phyloP scores from a whole-genome alignment of 768 basidiomycete genomes.

The Hysterangium stoloniferum region DNA sequence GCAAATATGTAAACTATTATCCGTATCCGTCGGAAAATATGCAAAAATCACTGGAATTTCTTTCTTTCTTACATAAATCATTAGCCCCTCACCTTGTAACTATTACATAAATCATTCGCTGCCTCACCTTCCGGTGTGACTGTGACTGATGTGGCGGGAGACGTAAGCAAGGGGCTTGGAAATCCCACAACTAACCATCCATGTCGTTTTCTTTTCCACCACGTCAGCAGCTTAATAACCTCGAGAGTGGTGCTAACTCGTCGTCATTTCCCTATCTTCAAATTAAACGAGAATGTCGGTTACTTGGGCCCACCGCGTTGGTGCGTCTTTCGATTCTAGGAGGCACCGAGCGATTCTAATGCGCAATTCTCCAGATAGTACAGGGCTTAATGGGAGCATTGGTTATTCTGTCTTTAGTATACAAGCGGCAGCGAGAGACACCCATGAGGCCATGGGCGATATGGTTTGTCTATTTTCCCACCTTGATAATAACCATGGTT shows the following conservation, averaged over 20 bases:
- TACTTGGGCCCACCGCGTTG: constrained; percentile 42
- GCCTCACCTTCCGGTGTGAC: neutral
- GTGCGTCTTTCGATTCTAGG: constrained; percentile 18
- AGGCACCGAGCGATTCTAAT: neutral
- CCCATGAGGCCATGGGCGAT: constrained; percentile 87
- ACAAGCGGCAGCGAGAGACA: constrained; percentile 81
- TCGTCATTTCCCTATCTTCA: neutral
- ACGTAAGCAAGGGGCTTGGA: neutral
- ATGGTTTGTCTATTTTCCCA: constrained; percentile 48
- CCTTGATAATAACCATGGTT: neutral
- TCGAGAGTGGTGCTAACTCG: neutral
- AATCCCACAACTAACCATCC: neutral
- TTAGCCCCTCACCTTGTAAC: neutral
- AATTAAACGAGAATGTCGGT: constrained; percentile 31
- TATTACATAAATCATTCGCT: neutral
- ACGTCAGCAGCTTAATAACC: neutral
- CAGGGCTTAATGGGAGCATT: constrained; percentile 87
- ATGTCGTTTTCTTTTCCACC: constrained; percentile 3
- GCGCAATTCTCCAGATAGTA: constrained; percentile 43
- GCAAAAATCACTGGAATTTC: neutral
- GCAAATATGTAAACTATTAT: neutral
- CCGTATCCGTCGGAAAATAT: neutral
- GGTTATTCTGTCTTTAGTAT: constrained; percentile 79
- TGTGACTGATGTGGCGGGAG: neutral
- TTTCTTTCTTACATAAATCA: neutral